Evolutionary conservation across 768 basidiomycete species (phyloP), one percentile per base, ranked within the genome.

Genomic region (Thelephora aurantiotincta): DNA sequence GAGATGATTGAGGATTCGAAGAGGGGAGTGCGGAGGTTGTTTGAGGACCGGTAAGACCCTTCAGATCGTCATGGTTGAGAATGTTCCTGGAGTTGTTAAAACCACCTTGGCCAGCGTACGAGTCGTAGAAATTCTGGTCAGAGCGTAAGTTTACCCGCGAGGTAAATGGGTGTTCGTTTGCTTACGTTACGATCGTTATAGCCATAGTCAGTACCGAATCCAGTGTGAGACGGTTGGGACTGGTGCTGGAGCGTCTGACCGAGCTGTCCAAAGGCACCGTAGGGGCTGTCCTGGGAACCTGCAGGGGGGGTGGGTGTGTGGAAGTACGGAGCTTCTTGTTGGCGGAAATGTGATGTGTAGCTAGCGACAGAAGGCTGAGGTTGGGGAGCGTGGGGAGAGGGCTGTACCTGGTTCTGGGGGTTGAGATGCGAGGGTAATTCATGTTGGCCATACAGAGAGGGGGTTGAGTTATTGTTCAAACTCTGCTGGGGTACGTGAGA

Each of bases 261-360:
- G 20, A 60, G 70, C 60, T 80, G 79, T n/a, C 80, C 78, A 55
- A 86, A 84, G 1, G 77, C 64, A 36, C 76, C 71, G 54, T 82
- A 82, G 5, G 75, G 67, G 47, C 67, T 78, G 44, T 75, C 71
- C 51, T 85, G 83, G 14, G 67, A 65, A 22, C 65, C 63, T 14
- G 75, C 77, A 48, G 85, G 83, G 18, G 85, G 86, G 2, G 86
- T 88, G 6, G 82, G 75, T 0, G 80, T 70, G 57, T 88, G 82
- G 71, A 83, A 85, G 62, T 85, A 87, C 4, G 80, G 80, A 2
- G 71, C 60, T 6, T 85, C 80, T 11, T 71, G 70, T 56, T 82
- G 81, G 46, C 83, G 72, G 70, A 82, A 85, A 58, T 84, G 87
- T 48, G 58, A 74, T 5, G 75, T 70, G 50, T 75, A 72, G 1